These are phyloP conservation scores for Amborella trichopoda DNA, from an alignment of 164 flowering plant species.

Conservation along the genomic window DNA sequence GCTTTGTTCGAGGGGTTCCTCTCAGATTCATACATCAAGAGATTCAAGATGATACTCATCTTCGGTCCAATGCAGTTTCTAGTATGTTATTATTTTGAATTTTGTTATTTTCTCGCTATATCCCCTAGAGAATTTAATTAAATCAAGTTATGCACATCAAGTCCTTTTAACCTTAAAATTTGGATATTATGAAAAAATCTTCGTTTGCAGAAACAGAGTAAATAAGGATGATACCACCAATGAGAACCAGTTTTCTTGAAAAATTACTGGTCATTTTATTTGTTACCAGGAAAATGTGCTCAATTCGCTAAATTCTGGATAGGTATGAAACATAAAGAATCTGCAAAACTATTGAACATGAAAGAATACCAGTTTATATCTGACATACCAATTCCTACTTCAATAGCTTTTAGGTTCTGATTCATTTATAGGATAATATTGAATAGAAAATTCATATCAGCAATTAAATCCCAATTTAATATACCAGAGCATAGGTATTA, in stretches of 20 bases:
- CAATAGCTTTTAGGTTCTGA: too few species aligned
- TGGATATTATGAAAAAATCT: neutral
- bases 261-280: too few species aligned
- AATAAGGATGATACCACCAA: neutral
- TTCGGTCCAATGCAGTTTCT: constrained; percentile 10
- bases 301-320: too few species aligned
- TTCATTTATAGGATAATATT: too few species aligned
- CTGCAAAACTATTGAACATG: too few species aligned
- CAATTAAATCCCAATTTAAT: neutral
- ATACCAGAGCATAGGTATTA: neutral
- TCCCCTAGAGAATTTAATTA: neutral
- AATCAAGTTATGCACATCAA: neutral
- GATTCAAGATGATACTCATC: constrained; percentile 12
- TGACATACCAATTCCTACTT: too few species aligned
- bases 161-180: neutral
- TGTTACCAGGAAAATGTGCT: too few species aligned
- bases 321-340: too few species aligned
- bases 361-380: too few species aligned
- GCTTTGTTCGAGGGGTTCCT: constrained; percentile 13
- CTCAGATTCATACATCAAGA: constrained; percentile 14
- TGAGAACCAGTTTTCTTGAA: neutral
- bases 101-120: too few species aligned
- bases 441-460: too few species aligned
- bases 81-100: constrained; percentile 1
- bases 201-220: too few species aligned